Conservation (phyloP, 768 basidiomycete genomes). For the Mycena vulgaris region DNA sequence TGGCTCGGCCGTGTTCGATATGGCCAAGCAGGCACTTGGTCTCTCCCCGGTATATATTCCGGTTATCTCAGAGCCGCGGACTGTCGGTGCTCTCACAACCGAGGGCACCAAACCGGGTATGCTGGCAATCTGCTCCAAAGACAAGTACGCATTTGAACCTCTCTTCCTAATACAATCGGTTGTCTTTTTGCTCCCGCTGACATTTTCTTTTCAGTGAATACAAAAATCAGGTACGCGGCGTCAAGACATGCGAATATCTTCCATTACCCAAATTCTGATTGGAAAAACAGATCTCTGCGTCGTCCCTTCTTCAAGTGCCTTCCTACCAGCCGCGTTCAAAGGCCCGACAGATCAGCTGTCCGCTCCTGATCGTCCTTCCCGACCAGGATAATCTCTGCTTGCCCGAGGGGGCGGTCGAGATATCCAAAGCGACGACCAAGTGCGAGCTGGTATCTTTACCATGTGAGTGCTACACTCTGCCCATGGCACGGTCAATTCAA, state of each 20-base stretch:
- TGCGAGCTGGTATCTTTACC: constrained; percentile 40
- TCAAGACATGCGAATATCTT: not conserved
- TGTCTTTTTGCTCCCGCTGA: no score
- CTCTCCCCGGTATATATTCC: constrained; percentile 48
- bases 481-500: not conserved
- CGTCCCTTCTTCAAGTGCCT: constrained; percentile 31
- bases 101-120: constrained; percentile 43
- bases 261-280: not conserved
- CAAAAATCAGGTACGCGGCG: constrained; percentile 17
- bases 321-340: constrained; percentile 37
- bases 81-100: constrained; percentile 46
- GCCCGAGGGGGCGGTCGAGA: constrained; percentile 32
- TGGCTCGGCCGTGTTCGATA: constrained; percentile 41
- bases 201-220: constrained; percentile 24
- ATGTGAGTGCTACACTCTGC: constrained; percentile 24
- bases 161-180: not conserved
- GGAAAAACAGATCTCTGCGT: constrained; percentile 24
- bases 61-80: constrained; percentile 43
- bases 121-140: constrained; percentile 22
- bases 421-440: constrained; percentile 32
- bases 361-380: constrained; percentile 41
- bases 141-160: constrained; percentile 11
- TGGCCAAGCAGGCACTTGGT: constrained; percentile 45
- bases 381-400: constrained; percentile 40
- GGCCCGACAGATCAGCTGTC: constrained; percentile 34